phyloP scores from a whole-genome alignment of 2,329 filamentous ascomycete species.

The Graphiopsis chlorocephala region DNA sequence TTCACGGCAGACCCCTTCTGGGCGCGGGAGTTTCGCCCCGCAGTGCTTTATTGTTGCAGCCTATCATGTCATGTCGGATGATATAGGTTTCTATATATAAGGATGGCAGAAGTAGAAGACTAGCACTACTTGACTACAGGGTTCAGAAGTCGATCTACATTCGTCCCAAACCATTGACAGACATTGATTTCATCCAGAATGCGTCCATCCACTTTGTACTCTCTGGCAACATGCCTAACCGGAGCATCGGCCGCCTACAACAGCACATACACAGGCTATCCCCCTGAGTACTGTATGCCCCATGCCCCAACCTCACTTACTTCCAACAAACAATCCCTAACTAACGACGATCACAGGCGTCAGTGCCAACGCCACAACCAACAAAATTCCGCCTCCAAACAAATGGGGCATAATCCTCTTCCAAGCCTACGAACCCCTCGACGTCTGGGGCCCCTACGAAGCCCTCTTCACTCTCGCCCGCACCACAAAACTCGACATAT shows the following conservation, averaged over 20 bases:
- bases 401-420: constrained; percentile 14
- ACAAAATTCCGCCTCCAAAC: not conserved
- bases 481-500: constrained; percentile 30
- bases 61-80: not conserved
- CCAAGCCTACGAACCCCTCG: constrained; percentile 13
- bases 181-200: not conserved
- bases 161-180: not conserved
- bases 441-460: constrained; percentile 47
- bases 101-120: not conserved
- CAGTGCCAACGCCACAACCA: not conserved
- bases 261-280: constrained; percentile 10
- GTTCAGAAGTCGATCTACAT: not conserved
- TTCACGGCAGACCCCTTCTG: not conserved
- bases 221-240: not conserved
- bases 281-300: constrained; percentile 2
- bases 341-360: not conserved
- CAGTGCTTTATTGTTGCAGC: not conserved
- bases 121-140: not conserved
- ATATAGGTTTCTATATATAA: not conserved
- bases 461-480: constrained; percentile 41
- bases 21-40: not conserved
- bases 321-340: not conserved
- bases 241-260: not conserved
- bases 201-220: not conserved
- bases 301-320: not conserved